Evolutionary conservation across 257 asterid species (phyloP).

Genomic region (Solanum bulbocastanum): DNA sequence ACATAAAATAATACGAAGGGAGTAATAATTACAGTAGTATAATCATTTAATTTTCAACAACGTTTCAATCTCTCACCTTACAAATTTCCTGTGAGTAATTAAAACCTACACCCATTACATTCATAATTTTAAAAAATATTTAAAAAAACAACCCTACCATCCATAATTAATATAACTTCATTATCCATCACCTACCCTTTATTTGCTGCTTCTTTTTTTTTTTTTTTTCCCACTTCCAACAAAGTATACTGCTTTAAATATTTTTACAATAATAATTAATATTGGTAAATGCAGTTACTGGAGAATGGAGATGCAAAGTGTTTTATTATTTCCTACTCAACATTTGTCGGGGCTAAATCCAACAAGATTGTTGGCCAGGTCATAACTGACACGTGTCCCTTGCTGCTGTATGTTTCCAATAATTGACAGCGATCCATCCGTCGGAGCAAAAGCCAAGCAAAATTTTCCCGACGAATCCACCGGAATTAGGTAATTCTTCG

Average conservation of each 20-base stretch:
- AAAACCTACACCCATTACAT: neutral
- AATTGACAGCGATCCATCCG: conserved; percentile 39
- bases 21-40: neutral
- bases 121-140: neutral
- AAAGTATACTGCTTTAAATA: neutral
- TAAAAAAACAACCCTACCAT: neutral
- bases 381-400: conserved; percentile 72
- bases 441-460: conserved; percentile 75
- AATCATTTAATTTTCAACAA: neutral
- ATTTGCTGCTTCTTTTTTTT: neutral
- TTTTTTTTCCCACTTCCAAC: neutral
- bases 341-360: conserved; percentile 75
- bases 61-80: neutral
- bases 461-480: conserved; percentile 40
- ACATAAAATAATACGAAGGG: too few species aligned
- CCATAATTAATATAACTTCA: neutral
- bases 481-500: conserved; percentile 55
- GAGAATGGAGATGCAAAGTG: neutral
- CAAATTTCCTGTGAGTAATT: neutral
- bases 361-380: conserved; percentile 38
- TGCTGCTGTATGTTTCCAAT: conserved; percentile 89
- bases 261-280: neutral
- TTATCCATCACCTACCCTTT: neutral
- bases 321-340: conserved; percentile 3
- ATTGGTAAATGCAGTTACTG: neutral